Base-by-base conservation (phyloP, 2,329 filamentous ascomycete species). In the Aspergillus vadensis region DNA sequence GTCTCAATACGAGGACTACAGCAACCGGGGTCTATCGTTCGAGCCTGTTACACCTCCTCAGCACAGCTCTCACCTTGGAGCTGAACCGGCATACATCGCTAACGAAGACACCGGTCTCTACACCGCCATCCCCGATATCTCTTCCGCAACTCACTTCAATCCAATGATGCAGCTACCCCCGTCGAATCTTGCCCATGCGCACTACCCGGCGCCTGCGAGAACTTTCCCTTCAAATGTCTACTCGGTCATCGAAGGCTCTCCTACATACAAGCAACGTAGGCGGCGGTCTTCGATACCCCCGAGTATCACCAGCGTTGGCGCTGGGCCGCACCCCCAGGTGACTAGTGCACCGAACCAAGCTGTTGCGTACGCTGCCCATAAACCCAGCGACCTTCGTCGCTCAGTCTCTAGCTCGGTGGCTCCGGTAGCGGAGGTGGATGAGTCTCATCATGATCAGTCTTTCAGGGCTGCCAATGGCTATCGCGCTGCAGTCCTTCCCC, bases 1-100 rank as follows among this genome's bases (percentile, higher is more conserved):
- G n/a, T 98, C 95, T 1, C 93, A 97, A 72, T 97, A 94, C 71
- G 95, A 98, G 74, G 94, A 98, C 76, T 99, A 97, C 83, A 96
- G 92, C 85, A 94, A 93, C 75, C 90, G 95, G 60, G 95, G 92
- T 55, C 88, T 98, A 71, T 98, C 94, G 2, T 99, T 94, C 75
- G 95, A 99, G 83, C 95, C 95, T 55, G 88, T 99, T 69, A 99
- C 95, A 0, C 95, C 95, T 60, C 95, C 95, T 15, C 95, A 98
- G 76, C 92, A 97, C 78, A 87, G 91, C 14, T 80, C 95, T 61
- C 88, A 86, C 64, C 88, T 97, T 67, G 86, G 90, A 62, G 85
- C 89, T 43, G 95, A 99, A 81, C 92, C 95, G 9, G 92, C 95
- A 9, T 99, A 98, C 81, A 97, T 99, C 76, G 92, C 94, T 64